Evolutionary conservation across 108 stramenopile species (phyloP).

Genomic region (Chaetoceros muelleri): DNA sequence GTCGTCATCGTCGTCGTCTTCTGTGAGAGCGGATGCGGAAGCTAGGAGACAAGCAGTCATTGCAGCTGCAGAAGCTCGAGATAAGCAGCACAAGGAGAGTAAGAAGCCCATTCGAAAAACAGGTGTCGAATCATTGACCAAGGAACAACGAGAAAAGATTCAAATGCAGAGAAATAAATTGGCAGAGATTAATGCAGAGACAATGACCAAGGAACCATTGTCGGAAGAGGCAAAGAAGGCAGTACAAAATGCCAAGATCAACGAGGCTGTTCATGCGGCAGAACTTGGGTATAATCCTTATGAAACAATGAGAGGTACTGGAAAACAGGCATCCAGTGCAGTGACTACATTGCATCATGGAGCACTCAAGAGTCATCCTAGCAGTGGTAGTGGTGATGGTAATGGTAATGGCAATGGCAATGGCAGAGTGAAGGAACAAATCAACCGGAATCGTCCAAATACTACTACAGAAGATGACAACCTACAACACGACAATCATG

Average conservation of each 20-base stretch:
- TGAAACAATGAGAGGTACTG: conserved; percentile 49
- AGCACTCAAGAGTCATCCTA: conserved; percentile 23
- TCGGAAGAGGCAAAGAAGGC: conserved; percentile 47
- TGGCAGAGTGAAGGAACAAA: too few species aligned
- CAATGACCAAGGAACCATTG: conserved; percentile 4
- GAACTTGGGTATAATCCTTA: conserved; percentile 80
- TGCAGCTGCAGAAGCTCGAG: conserved; percentile 74
- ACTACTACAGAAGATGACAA: background rate
- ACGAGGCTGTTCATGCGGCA: conserved; percentile 33
- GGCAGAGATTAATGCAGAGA: background rate
- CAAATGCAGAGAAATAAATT: conserved; percentile 8
- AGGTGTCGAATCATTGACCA: conserved; percentile 8
- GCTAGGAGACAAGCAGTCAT: conserved; percentile 66
- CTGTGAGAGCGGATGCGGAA: conserved; percentile 40
- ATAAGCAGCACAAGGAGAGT: conserved; percentile 48
- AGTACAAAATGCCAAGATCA: conserved; percentile 44
- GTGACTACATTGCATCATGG: conserved; percentile 44
- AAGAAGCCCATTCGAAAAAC: conserved; percentile 40
- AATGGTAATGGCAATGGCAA: background rate
- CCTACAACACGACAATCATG: too few species aligned
- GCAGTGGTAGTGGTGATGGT: conserved; percentile 8
- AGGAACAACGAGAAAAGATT: conserved; percentile 14
- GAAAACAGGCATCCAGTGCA: conserved; percentile 67
- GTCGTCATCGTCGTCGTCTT: background rate
- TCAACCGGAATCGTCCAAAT: conserved; percentile 7